Base-by-base conservation (phyloP, 1,139 yeast species). In the Debaryomycetaceae sp. region DNA sequence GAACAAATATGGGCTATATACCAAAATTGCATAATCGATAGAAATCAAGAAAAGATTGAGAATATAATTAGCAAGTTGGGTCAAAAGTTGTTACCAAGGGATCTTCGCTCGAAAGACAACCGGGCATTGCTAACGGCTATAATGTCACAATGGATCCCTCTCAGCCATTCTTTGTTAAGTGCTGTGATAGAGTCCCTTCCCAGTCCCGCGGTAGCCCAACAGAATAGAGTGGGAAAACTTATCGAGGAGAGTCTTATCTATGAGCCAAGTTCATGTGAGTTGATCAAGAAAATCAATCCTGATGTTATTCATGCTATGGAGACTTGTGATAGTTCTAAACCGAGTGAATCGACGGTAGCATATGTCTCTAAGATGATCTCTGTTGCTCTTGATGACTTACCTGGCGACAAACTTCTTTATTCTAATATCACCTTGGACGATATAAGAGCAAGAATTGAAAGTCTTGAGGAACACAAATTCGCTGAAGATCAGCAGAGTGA, bases 1-100 rank as follows among this genome's bases (percentile, higher is more conserved):
- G 98, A 93, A 36, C 95, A 85, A 51, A 85, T 95, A 24, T 93
- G 99, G 98, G 87, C 90, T 35, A 80, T 93, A 5, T 95, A 95
- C 58, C 87, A 86, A 47, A 78, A 81, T 43, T 81, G 90, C 40
- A 64, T 84, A 5, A 58, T 81, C 8, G 80, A 86, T 36, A 78
- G 87, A 55, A 81, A 93, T 61, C 76, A 76, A 24, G 96, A 85
- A 42, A 81, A 81, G 54, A 67, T 90, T 42, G 86, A 80, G 45
- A 90, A 87, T 57, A 89, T 95, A 42, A 83, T 87, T 13, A 73
- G 71, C 37, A 81, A 93, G 23, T 68, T 95, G 42, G 81, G 81
- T 14, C 76, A 90, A 36, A 85, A 83, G 51, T 67, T 93, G 1
- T 62, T 76, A 1, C 89, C 95, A 2, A 73, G 96, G 49, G 98